phyloP scores from a whole-genome alignment of 2,329 filamentous ascomycete genomes.

The Alternaria arborescens region DNA sequence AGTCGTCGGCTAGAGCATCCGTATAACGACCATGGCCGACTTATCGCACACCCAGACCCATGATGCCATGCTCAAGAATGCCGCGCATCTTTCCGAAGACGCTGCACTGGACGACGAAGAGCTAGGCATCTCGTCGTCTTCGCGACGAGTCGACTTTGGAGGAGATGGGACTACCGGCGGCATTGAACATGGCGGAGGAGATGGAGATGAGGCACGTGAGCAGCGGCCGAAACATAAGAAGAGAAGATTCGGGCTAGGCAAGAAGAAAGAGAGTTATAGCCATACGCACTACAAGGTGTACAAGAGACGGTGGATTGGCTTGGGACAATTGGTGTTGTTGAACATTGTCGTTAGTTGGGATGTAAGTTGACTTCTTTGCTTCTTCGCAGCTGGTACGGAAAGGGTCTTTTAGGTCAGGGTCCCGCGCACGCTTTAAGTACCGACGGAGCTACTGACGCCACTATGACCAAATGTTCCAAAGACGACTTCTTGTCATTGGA shows the following conservation, averaged over 20 bases:
- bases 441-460: neutral
- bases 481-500: neutral
- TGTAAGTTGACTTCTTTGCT: conserved; percentile 65
- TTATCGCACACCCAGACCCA: conserved; percentile 20
- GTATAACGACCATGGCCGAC: conserved; percentile 28
- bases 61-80: conserved; percentile 25
- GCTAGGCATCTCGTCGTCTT: neutral
- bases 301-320: conserved; percentile 87
- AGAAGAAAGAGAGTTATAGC: conserved; percentile 35
- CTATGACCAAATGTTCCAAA: neutral
- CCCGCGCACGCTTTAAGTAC: neutral
- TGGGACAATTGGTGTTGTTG: conserved; percentile 82
- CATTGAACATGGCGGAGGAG: neutral
- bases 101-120: conserved; percentile 5
- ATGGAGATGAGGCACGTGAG: neutral
- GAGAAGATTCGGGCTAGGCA: conserved; percentile 7
- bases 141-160: conserved; percentile 2
- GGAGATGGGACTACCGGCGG: conserved; percentile 5
- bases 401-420: neutral
- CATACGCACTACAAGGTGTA: conserved; percentile 66
- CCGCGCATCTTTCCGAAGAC: neutral
- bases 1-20: neutral
- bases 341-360: conserved; percentile 97
- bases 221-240: conserved; percentile 1
- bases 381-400: neutral